Evolutionary conservation across 108 stramenopile species (phyloP).

Genomic region (Pseudonitzschia pungens): DNA sequence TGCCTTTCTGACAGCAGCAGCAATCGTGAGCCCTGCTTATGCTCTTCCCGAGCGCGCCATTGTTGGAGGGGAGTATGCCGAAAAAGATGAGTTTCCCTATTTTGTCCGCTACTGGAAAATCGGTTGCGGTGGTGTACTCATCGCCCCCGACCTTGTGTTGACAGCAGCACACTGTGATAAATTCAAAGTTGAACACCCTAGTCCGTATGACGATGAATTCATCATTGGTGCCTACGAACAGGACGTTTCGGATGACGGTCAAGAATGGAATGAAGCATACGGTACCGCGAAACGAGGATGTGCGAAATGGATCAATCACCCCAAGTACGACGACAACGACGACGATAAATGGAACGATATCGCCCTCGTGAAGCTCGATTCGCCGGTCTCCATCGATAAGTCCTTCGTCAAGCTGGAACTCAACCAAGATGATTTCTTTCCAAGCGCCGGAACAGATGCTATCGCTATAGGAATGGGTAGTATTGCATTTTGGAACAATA

Average conservation of each 20-base stretch:
- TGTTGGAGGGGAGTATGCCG: background rate
- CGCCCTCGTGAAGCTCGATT: background rate
- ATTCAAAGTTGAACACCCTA: background rate
- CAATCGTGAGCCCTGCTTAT: no score
- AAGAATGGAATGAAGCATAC: no score
- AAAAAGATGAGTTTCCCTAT: conserved; percentile 1
- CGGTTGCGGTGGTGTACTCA: background rate
- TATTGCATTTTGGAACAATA: no score
- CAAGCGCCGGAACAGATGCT: background rate
- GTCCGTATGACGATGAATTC: background rate
- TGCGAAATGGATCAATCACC: no score
- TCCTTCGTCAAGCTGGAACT: background rate
- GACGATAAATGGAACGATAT: background rate
- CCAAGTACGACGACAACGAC: no score
- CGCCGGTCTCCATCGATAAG: background rate
- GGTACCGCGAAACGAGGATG: no score
- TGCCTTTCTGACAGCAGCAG: no score
- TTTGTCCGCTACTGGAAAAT: background rate
- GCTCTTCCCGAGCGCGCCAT: conserved; percentile 9
- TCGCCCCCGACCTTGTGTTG: conserved; percentile 7
- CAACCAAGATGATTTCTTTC: background rate
- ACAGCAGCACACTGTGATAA: conserved; percentile 4
- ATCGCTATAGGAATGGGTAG: background rate
- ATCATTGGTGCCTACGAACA: background rate
- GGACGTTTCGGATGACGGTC: no score